Conservation (phyloP, 257 asterid genomes). For the Misopates orontium region DNA sequence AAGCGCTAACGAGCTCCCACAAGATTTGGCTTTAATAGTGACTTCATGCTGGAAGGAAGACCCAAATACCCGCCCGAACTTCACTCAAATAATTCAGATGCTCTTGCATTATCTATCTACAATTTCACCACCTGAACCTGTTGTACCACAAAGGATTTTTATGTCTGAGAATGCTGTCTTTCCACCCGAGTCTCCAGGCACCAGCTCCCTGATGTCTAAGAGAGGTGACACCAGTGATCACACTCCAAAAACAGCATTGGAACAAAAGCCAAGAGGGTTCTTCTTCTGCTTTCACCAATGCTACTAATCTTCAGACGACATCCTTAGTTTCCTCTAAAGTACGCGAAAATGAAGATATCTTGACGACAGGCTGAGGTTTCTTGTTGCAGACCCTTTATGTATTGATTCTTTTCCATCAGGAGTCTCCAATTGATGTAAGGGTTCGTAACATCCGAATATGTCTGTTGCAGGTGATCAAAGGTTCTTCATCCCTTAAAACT, state of each 20-base stretch:
- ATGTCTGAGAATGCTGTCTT: slow-evolving; percentile 59
- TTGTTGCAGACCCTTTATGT: too few relatives aligned
- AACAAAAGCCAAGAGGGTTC: slow-evolving; percentile 48
- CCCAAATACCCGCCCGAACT: slow-evolving; percentile 80
- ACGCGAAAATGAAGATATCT: too few relatives aligned
- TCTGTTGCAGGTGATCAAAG: too few relatives aligned
- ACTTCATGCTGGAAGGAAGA: slow-evolving; percentile 98
- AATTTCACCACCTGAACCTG: slow-evolving; percentile 59
- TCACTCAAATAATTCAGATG: slow-evolving; percentile 89
- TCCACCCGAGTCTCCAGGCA: slow-evolving; percentile 95
- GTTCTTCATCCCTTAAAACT: too few relatives aligned
- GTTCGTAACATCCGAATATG: too few relatives aligned
- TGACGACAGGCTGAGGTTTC: too few relatives aligned
- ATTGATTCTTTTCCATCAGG: too few relatives aligned
- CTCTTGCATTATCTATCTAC: slow-evolving; percentile 73
- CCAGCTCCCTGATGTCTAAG: slow-evolving; percentile 80
- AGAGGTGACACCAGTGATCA: slow-evolving; percentile 47
- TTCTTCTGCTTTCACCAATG: slow-evolving; percentile 76
- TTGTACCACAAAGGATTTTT: slow-evolving; percentile 55
- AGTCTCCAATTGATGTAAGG: too few relatives aligned
- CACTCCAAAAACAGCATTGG: slow-evolving; percentile 53
- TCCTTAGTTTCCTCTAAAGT: too few relatives aligned
- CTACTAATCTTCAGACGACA: slow-evolving; percentile 20
- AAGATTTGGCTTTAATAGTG: slow-evolving; percentile 72
- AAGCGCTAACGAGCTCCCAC: slow-evolving; percentile 74